A percentile compares a stretch with the other conserved stretches of the same genome.
Evolutionary conservation across 2,329 filamentous ascomycete species (phyloP).

Genomic region (Zasmidium cellare): DNA sequence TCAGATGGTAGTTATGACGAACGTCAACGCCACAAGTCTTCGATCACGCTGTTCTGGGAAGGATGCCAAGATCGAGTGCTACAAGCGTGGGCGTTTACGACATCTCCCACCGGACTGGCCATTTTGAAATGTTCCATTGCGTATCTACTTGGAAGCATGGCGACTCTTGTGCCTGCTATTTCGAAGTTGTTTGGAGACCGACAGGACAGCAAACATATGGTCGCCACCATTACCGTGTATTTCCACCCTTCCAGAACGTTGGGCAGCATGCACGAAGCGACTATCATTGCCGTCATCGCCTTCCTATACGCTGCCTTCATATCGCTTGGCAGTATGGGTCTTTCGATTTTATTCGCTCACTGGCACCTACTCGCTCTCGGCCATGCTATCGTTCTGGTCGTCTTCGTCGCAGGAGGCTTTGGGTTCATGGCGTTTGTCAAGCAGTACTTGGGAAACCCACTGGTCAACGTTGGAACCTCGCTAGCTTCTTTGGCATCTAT

Average conservation of each 20-base stretch:
- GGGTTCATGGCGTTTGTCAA: constrained; percentile 67
- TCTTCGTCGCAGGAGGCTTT: constrained; percentile 83
- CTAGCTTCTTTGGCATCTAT: constrained; percentile 86
- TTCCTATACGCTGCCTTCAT: constrained; percentile 77
- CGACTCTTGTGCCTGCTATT: constrained; percentile 76
- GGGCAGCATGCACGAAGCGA: constrained; percentile 87
- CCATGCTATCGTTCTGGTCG: constrained; percentile 73
- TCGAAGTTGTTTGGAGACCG: constrained; percentile 69
- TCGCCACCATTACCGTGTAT: constrained; percentile 90
- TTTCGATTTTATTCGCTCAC: constrained; percentile 75
- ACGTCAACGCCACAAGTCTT: neutral
- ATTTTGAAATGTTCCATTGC: constrained; percentile 90
- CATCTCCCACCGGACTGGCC: constrained; percentile 71
- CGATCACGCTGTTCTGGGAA: constrained; percentile 8
- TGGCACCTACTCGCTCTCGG: constrained; percentile 68
- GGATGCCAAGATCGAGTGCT: constrained; percentile 8
- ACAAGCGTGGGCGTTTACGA: constrained; percentile 16
- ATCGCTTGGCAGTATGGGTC: constrained; percentile 82
- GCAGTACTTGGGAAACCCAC: constrained; percentile 38
- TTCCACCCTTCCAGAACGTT: constrained; percentile 86
- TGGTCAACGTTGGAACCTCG: constrained; percentile 66
- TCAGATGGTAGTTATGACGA: constrained; percentile 15
- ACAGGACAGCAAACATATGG: constrained; percentile 90
- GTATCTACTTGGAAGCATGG: constrained; percentile 82
- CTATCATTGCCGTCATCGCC: constrained; percentile 72